Percentiles rank a stretch among this genome's conserved stretches.
Evolutionary conservation across 768 basidiomycete species (phyloP).

Genomic region (Phaffia tasmanica): DNA sequence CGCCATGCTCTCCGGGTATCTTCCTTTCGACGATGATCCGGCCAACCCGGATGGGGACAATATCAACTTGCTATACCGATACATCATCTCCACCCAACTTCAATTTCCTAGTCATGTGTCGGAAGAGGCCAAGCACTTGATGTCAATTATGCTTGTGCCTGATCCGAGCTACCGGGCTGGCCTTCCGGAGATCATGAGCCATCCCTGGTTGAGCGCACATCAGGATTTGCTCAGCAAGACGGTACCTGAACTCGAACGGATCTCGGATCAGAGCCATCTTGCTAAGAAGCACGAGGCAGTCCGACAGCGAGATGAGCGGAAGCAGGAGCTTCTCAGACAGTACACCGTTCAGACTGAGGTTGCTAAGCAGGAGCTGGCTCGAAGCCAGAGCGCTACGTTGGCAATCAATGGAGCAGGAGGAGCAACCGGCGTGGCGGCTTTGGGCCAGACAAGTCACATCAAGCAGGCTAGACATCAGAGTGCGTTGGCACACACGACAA

Average conservation of each 20-base stretch:
- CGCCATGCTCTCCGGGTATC: slow-evolving; percentile 91
- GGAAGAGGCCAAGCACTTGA: slow-evolving; percentile 64
- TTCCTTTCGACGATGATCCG: slow-evolving; percentile 99
- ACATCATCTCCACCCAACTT: slow-evolving; percentile 93
- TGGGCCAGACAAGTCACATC: not conserved
- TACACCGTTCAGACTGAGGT: not conserved
- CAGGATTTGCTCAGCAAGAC: slow-evolving; percentile 52
- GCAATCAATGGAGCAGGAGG: slow-evolving; percentile 6
- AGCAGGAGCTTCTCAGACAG: slow-evolving; percentile 30
- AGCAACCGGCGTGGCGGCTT: not conserved
- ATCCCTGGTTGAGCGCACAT: slow-evolving; percentile 71
- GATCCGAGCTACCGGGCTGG: slow-evolving; percentile 71
- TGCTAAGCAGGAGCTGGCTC: slow-evolving; percentile 23
- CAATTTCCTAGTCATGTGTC: slow-evolving; percentile 96
- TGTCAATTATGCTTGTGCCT: slow-evolving; percentile 87
- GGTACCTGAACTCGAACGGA: slow-evolving; percentile 65
- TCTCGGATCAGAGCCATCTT: slow-evolving; percentile 74
- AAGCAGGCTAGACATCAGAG: slow-evolving; percentile 10
- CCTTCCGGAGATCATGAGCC: slow-evolving; percentile 67
- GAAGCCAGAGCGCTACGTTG: slow-evolving; percentile 26
- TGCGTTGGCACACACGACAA: slow-evolving; percentile 16
- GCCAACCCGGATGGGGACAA: slow-evolving; percentile 98
- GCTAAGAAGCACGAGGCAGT: slow-evolving; percentile 52
- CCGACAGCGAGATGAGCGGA: slow-evolving; percentile 35
- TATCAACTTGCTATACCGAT: slow-evolving; percentile 95